Evolutionary conservation across 2,329 filamentous ascomycete genomes (phyloP).

Genomic region (Colletotrichum theobromicola): DNA sequence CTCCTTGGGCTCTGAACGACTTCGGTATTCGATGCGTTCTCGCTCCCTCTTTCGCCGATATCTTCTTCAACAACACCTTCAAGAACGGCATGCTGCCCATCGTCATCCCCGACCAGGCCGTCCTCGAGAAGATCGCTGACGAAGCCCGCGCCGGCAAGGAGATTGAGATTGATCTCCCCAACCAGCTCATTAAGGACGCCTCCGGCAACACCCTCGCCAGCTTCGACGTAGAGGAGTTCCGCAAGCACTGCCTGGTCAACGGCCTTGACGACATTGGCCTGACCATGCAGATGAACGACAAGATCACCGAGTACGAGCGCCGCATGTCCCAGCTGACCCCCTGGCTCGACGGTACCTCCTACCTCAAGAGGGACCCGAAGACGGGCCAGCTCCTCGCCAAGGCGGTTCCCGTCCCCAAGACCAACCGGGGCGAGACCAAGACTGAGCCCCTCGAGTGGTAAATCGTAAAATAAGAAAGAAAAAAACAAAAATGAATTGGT

Average conservation of each 20-base stretch:
- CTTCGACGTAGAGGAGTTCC: slow-evolving; percentile 92
- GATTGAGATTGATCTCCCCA: slow-evolving; percentile 86
- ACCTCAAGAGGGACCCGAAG: slow-evolving; percentile 67
- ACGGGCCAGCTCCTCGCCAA: slow-evolving; percentile 62
- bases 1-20: slow-evolving; percentile 94
- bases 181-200: slow-evolving; percentile 80
- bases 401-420: slow-evolving; percentile 78
- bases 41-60: slow-evolving; percentile 84
- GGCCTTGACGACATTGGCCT: slow-evolving; percentile 95
- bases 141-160: slow-evolving; percentile 83
- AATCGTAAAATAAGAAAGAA: slow-evolving; percentile 10
- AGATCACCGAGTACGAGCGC: slow-evolving; percentile 84
- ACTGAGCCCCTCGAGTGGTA: slow-evolving; percentile 91
- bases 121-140: slow-evolving; percentile 72
- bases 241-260: slow-evolving; percentile 92
- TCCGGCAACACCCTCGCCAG: slow-evolving; percentile 74
- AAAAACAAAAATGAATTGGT: background rate
- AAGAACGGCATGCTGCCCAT: slow-evolving; percentile 99
- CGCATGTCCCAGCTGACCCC: slow-evolving; percentile 80
- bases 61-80: slow-evolving; percentile 99
- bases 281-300: slow-evolving; percentile 89
- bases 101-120: slow-evolving; percentile 69
- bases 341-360: slow-evolving; percentile 89
- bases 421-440: slow-evolving; percentile 84
- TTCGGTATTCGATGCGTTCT: slow-evolving; percentile 96